Conservation (phyloP, 768 basidiomycete genomes). For the Suillus lakei region DNA sequence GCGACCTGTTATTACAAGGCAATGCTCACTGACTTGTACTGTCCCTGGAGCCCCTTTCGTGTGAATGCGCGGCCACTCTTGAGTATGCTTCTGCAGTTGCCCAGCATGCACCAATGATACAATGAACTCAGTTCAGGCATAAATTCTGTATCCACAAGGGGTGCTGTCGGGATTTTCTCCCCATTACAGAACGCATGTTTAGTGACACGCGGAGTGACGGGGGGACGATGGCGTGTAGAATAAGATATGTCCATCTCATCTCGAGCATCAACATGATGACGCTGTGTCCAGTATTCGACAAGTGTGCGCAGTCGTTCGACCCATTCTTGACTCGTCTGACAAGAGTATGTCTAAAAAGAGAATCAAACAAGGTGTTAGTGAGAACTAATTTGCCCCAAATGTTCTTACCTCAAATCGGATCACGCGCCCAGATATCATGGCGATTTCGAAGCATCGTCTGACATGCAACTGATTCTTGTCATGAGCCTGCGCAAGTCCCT, state of each 20-base stretch:
- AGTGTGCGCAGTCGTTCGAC: conserved; percentile 74
- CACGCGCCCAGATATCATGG: conserved; percentile 68
- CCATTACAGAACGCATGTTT: conserved; percentile 38
- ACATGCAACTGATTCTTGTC: conserved; percentile 56
- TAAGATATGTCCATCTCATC: conserved; percentile 83
- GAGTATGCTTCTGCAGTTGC: conserved; percentile 76
- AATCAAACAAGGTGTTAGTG: conserved; percentile 7
- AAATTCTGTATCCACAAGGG: conserved; percentile 54
- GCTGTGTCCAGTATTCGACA: conserved; percentile 77
- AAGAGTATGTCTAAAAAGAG: conserved; percentile 60
- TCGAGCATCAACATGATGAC: conserved; percentile 74
- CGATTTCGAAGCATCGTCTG: conserved; percentile 78
- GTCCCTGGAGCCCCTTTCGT: conserved; percentile 70
- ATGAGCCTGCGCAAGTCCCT: conserved; percentile 43
- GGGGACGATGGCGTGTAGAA: conserved; percentile 50
- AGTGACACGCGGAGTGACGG: conserved; percentile 58
- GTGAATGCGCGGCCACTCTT: conserved; percentile 77
- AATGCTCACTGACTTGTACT: conserved; percentile 68
- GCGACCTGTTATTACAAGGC: background rate
- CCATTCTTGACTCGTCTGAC: conserved; percentile 81
- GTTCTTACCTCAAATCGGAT: conserved; percentile 77
- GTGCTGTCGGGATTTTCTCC: conserved; percentile 51
- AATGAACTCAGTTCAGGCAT: conserved; percentile 63
- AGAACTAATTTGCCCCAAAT: background rate
- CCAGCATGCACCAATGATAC: conserved; percentile 89